Base-by-base conservation (phyloP, 805 yeast species). In the Metschnikowia baotianmanensis region DNA sequence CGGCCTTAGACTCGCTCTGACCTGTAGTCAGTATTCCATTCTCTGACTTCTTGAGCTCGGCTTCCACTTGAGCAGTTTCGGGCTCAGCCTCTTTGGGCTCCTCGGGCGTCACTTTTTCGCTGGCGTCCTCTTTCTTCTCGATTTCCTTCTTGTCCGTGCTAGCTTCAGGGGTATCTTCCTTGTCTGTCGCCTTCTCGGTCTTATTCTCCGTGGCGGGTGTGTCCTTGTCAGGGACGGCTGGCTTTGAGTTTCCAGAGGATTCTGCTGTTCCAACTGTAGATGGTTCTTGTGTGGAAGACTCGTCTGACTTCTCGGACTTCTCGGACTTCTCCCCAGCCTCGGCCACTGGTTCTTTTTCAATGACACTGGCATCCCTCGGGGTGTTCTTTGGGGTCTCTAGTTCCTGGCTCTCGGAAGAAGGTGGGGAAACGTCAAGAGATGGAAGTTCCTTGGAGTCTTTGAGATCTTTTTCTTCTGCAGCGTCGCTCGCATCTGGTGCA, bases 361-460 rank as follows among this genome's bases (percentile, higher is more conserved):
- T 51, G 13, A 25, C 33, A 28, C 44, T 47, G 16, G 36, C 43
- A 29, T 44, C 48, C 8, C 18, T 16, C n/a, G 35, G 42, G 17
- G 36, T 40, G 17, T 55, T 51, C 34, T 42, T 50, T 17, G 47
- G 50, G 15, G 42, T 48, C 21, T 44, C 32, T 7, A 16, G 24
- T 8, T 31, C 36, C 18, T 33, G 29, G 22, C 13, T 34, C 12
- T 25, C 33, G 4, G 31, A n/a, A 25, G 28, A 30, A 8, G 37
- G 33, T 9, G 34, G 38, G 7, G 31, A 35, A 17, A 20, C 31
- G 12, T 31, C 36, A 5, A 30, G 17, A 3, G 28, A 12, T 6
- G 37, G 37, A 13, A 34, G n/a, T 13, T 12, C 31, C 12, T 26
- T 34, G 13, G 22, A 17, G 8, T 25, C 30, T 2, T 18, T 5